Base-by-base conservation (phyloP, 768 basidiomycete genomes). In the Tulasnella sp. region DNA sequence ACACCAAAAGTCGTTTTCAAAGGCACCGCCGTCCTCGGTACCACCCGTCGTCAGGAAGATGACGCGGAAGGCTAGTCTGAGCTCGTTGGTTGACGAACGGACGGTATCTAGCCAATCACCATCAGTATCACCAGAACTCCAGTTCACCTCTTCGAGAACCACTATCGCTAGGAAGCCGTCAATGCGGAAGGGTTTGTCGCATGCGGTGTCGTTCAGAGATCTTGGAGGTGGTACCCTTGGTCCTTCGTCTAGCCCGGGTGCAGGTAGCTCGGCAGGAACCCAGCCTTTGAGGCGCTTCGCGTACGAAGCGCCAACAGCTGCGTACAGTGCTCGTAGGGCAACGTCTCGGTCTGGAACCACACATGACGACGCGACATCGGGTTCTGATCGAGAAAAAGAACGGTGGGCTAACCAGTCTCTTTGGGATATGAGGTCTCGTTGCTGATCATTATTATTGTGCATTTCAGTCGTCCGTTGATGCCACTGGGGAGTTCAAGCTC, bases 301-400 rank as follows among this genome's bases (percentile, higher is more conserved):
- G 38, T 91, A 91, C 68, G 83, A 86, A 58, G 80, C 85, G 44
- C 83, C 88, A 0, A 91, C 88, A 10, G 85, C 83, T 4, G 85
- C 88, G 23, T 91, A 88, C 11, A 80, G 83, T 66, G 88, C 88
- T 45, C 88, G 86, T 69, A 73, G 56, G 49, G 56, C 56, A 15
- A 41, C 30, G 32, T 29, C 44, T 49, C 1, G 49, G 54, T 42
- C 38, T 43, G 54, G 51, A 8, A 52, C 56, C 19, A 49, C 23
- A 8, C 45, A 49, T 34, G 34, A 32, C 19, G 51, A 29, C 17
- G 19, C 51, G 7, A 59, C 48, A 19, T 59, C 52, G 9, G 61
- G 61, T 9, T 61, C 61, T 4, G 61, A 61, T 19, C 53, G 61
- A 13, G 56, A 61, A 48, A 21, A 45, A 19, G 55, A 58, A 2